phyloP scores from a whole-genome alignment of 345 rosid species.

The Abelmoschus esculentus region DNA sequence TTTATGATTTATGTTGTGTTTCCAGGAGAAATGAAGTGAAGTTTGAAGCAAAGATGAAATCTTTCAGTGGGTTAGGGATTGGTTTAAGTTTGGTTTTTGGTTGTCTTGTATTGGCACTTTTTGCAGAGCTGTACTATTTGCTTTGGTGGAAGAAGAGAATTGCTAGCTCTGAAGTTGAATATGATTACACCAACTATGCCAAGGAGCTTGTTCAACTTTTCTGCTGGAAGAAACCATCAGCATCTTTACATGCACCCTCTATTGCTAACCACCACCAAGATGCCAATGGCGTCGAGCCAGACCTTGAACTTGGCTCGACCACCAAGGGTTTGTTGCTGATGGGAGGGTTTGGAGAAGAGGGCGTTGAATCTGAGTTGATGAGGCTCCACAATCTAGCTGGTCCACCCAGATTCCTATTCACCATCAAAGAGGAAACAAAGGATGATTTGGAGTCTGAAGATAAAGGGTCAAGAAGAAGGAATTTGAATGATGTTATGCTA shows the following conservation, averaged over 20 bases:
- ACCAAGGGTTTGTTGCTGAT: conserved; percentile 40
- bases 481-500: conserved; percentile 55
- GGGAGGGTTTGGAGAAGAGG: conserved; percentile 34
- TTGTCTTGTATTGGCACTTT: conserved; percentile 56
- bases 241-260: conserved; percentile 12
- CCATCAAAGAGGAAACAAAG: conserved; percentile 87
- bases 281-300: conserved; percentile 13
- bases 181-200: conserved; percentile 40
- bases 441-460: conserved; percentile 92
- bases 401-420: conserved; percentile 85
- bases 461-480: conserved; percentile 60
- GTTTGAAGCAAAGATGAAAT: conserved; percentile 35
- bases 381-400: conserved; percentile 78
- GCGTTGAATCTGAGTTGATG: conserved; percentile 79
- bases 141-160: conserved; percentile 78
- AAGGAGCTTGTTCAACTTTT: conserved; percentile 45
- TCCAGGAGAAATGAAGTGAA: conserved; percentile 43
- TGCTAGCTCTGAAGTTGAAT: conserved; percentile 28
- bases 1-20: too few species aligned
- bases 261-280: background rate
- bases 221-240: conserved; percentile 12
- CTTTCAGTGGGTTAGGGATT: conserved; percentile 65
- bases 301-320: conserved; percentile 52
- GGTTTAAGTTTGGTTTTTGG: conserved; percentile 66
- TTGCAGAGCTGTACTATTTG: conserved; percentile 66